Base-by-base conservation (phyloP, 83 land plant genomes). In the Picea mariana region DNA sequence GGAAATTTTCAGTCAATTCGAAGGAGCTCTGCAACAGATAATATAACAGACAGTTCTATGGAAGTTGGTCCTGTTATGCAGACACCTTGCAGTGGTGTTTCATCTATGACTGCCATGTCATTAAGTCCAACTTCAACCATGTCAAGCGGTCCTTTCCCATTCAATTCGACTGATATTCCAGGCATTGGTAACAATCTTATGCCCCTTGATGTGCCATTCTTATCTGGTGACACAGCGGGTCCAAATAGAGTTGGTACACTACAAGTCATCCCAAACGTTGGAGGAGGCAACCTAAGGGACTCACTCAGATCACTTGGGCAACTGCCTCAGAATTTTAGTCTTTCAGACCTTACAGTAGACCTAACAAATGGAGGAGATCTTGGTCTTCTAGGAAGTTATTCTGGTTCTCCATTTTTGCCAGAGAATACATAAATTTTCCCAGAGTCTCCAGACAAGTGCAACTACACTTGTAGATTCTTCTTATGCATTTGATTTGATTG, bases 141-240 rank as follows among this genome's bases (percentile, higher is more conserved):
- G 86, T 91, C 95, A 17, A 90, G 93, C 83, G 95, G 93, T 26
- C 91, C 92, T 83, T 96, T 96, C 78, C 96, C 97, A 0, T 96
- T 96, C 84, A 87, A 77, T 69, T 89, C 97, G 67, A 84, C 95
- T 62, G 99, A 96, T 61, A 89, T 96, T 78, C 83, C 95, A 71
- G 92, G 91, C 11, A 90, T 94, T 87, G 94, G 92, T 44, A 88
- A 90, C 44, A 93, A 91, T 58, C 82, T 89, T n/a, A 87, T 91
- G 76, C 88, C 91, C 42, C 88, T 91, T 62, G 92, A 94, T 67
- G 78, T 92, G 44, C 80, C 90, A 64, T 94, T 91, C 66, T 75
- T 87, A 60, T 83, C 97, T 62, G 93, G 68, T 15, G 84, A 86
- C 60, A 61, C 81, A 13, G 85, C 81, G 31, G 75, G 40, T 17